Evolutionary conservation across 192 early-diverging fungal species (phyloP).

Genomic region (Backusella tarrabulga): DNA sequence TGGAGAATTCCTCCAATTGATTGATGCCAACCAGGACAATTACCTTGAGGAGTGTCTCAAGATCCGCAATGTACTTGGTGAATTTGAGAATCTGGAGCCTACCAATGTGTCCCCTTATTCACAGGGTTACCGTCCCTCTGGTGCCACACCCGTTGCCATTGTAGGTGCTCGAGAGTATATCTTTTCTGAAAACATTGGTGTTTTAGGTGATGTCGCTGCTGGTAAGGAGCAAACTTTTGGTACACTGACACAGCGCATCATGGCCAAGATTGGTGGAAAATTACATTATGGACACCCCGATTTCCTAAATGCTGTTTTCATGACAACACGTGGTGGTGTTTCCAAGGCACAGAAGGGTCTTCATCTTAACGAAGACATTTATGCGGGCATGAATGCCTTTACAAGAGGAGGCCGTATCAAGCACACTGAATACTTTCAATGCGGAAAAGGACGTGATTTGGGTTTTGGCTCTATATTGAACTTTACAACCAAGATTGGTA

Average conservation of each 20-base stretch:
- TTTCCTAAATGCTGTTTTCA: slow-evolving; percentile 85
- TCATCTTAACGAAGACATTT: slow-evolving; percentile 92
- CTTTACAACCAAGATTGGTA: slow-evolving; percentile 89
- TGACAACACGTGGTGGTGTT: slow-evolving; percentile 86
- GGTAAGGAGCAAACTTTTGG: slow-evolving; percentile 89
- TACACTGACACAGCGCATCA: slow-evolving; percentile 81
- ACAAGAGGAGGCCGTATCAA: slow-evolving; percentile 83
- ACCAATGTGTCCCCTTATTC: slow-evolving; percentile 70
- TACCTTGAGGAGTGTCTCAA: slow-evolving; percentile 91
- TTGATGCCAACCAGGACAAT: slow-evolving; percentile 92
- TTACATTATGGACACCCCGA: slow-evolving; percentile 88
- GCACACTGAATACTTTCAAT: slow-evolving; percentile 90
- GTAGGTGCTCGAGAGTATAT: slow-evolving; percentile 87
- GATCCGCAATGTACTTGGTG: slow-evolving; percentile 80
- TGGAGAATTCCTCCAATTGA: slow-evolving; percentile 83
- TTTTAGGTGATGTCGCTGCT: slow-evolving; percentile 86
- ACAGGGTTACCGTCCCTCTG: slow-evolving; percentile 49
- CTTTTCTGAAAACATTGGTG: slow-evolving; percentile 81
- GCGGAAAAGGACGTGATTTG: slow-evolving; percentile 88
- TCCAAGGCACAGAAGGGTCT: slow-evolving; percentile 88
- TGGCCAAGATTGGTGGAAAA: slow-evolving; percentile 80
- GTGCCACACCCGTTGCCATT: slow-evolving; percentile 74
- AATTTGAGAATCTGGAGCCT: slow-evolving; percentile 79
- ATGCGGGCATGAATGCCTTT: slow-evolving; percentile 88
- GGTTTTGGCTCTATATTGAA: slow-evolving; percentile 87